Base-by-base conservation (phyloP, 192 early-diverging fungal genomes). In the Geranomyces variabilis region DNA sequence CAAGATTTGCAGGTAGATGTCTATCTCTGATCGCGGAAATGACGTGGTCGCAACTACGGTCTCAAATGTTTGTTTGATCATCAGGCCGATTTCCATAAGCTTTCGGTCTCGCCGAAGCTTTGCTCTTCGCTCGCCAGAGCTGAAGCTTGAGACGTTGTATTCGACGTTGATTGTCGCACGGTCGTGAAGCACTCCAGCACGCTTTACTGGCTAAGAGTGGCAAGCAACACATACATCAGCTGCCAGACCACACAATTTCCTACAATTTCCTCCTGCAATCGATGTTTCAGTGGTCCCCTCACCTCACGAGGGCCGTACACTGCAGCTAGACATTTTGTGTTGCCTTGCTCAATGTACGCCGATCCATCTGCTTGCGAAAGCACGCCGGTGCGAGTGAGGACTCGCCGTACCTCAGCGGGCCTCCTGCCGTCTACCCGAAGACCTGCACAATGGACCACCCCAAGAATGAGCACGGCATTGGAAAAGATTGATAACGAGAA, bases 291-390 rank as follows among this genome's bases (percentile, higher is more conserved):
- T 8, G 36, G 45, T 57, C 58, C 6, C 21, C 46, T 33, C 61
- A 89, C 90, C 80, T 97, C 94, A 44, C 91, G 81, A 1, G 97
- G 97, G 8, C 97, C 97, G 77, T 95, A 96, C 9, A 99, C 95
- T 17, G 92, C 89, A 0, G 88, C 91, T 19, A 99, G 81, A 56
- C 89, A 88, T 74, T 96, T 95, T 48, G 97, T 97, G 80, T 99
- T 96, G 65, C 97, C 97, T 69, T 94, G 92, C 81, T 96, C 94
- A 59, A 94, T 85, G 77, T 94, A 99, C 1, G 96, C 90, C 0
- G 94, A 96, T 48, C 97, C 97, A 65, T 99, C 96, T 0, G 96
- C 92, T 30, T 92, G 87, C 21, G 84, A 82, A 34, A 96, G 80
- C 12, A 94, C 91, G 0, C 87, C 88, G 1, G 90, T 91, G 22